phyloP scores from a whole-genome alignment of 257 asterid genomes.

The Henckelia pumila region DNA sequence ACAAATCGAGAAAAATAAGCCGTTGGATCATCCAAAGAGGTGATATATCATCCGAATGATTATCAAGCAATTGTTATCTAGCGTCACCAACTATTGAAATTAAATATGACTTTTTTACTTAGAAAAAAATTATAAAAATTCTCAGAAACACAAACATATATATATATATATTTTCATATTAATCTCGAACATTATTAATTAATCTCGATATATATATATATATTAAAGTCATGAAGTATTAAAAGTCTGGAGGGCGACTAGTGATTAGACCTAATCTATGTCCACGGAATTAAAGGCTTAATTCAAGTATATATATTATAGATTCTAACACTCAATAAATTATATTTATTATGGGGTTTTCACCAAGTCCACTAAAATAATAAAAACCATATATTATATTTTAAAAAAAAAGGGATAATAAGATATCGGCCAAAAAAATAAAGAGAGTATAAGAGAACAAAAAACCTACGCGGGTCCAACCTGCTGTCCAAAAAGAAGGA shows the following conservation, averaged over 20 bases:
- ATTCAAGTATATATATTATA: not conserved
- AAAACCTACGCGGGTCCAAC: conserved; percentile 43
- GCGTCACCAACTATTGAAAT: not conserved
- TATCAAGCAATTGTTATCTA: not conserved
- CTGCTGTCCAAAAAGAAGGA: conserved; percentile 30
- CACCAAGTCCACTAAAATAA: not conserved
- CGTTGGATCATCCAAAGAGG: not conserved
- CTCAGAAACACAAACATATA: too few species aligned
- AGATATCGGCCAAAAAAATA: not conserved
- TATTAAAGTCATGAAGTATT: not conserved
- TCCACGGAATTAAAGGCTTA: not conserved
- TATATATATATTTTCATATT: too few species aligned
- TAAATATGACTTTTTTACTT: not conserved
- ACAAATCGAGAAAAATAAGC: not conserved
- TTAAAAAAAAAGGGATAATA: not conserved
- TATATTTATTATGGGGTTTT: not conserved
- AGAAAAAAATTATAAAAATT: too few species aligned
- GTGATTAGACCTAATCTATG: not conserved
- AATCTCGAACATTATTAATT: too few species aligned
- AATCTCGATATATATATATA: too few species aligned
- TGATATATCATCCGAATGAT: not conserved
- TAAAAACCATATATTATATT: not conserved
- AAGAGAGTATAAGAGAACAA: conserved; percentile 32
- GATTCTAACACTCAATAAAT: not conserved
- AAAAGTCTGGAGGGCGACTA: not conserved